A percentile compares a stretch with the other conserved stretches of the same genome.
These are phyloP conservation scores for Leccinum broughii DNA, from an alignment of 768 basidiomycete genomes.

Conservation along the genomic window DNA sequence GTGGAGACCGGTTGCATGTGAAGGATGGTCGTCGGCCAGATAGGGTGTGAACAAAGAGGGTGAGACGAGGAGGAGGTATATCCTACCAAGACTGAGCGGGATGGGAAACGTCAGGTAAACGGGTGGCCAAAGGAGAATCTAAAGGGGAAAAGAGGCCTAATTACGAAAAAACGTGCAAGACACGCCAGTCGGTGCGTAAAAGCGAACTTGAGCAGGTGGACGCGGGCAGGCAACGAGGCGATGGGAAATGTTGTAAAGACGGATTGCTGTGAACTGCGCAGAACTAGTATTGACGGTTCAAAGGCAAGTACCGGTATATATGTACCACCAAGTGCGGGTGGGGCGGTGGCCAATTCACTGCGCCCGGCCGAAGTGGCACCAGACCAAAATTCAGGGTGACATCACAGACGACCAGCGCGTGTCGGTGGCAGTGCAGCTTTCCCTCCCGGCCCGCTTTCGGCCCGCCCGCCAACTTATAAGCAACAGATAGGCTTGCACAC, in stretches of 20 bases:
- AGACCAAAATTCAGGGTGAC: conserved; percentile 24
- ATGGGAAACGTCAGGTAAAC: conserved; percentile 41
- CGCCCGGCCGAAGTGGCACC: neutral
- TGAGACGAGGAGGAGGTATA: conserved; percentile 28
- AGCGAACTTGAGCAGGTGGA: conserved; percentile 13
- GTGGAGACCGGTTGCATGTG: conserved; percentile 34
- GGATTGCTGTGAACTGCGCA: conserved; percentile 15
- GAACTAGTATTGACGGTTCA: neutral
- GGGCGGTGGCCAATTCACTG: neutral
- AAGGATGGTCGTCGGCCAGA: conserved; percentile 25
- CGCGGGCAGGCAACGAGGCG: conserved; percentile 8
- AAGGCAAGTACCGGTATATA: neutral
- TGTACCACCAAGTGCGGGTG: neutral
- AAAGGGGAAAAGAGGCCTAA: conserved; percentile 29
- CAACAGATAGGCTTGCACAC: neutral
- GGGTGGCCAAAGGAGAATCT: conserved; percentile 32
- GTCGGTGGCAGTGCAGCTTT: conserved; percentile 23
- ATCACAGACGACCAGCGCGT: conserved; percentile 26
- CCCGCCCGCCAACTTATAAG: conserved; percentile 3
- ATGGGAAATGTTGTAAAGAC: neutral
- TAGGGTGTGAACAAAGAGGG: conserved; percentile 21
- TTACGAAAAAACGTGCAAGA: conserved; percentile 36
- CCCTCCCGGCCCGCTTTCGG: neutral
- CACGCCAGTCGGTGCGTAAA: conserved; percentile 28
- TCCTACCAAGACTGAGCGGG: conserved; percentile 26